phyloP scores from a whole-genome alignment of 768 basidiomycete genomes.

The Hortiboletus campestris region DNA sequence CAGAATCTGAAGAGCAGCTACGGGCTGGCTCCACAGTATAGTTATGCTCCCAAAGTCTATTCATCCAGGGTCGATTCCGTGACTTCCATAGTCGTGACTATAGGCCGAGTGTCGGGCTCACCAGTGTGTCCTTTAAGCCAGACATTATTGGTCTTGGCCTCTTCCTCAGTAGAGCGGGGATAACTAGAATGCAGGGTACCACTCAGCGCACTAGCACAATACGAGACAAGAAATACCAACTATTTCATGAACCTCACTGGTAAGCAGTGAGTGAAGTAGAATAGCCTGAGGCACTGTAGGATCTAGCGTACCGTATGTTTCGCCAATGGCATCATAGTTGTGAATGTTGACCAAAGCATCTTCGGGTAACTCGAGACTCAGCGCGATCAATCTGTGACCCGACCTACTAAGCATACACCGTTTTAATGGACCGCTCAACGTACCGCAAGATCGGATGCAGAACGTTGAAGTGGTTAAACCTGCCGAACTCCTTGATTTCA shows the following conservation, averaged over 20 bases:
- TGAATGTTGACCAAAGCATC: constrained; percentile 51
- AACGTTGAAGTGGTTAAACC: constrained; percentile 51
- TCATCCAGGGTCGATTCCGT: not conserved
- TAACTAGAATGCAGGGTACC: constrained; percentile 34
- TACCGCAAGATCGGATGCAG: constrained; percentile 49
- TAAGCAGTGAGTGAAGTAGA: not conserved
- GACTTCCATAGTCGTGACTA: too few species aligned
- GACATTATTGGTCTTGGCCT: constrained; percentile 48
- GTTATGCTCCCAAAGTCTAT: constrained; percentile 55
- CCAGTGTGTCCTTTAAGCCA: constrained; percentile 64
- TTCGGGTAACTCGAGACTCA: constrained; percentile 54
- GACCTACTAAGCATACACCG: not conserved
- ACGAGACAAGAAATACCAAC: constrained; percentile 32
- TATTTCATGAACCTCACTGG: constrained; percentile 68
- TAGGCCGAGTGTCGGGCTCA: constrained; percentile 11
- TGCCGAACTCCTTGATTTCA: constrained; percentile 50
- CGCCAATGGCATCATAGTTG: constrained; percentile 39
- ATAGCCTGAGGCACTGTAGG: not conserved
- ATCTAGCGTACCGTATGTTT: constrained; percentile 39
- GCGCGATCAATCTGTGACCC: constrained; percentile 42
- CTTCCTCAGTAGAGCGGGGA: constrained; percentile 49
- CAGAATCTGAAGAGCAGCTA: constrained; percentile 57
- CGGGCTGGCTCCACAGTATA: constrained; percentile 60
- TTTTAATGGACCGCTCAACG: not conserved
- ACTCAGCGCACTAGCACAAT: not conserved